phyloP scores from a whole-genome alignment of 2,329 filamentous ascomycete species.

The Cladobotryum mycophilum region DNA sequence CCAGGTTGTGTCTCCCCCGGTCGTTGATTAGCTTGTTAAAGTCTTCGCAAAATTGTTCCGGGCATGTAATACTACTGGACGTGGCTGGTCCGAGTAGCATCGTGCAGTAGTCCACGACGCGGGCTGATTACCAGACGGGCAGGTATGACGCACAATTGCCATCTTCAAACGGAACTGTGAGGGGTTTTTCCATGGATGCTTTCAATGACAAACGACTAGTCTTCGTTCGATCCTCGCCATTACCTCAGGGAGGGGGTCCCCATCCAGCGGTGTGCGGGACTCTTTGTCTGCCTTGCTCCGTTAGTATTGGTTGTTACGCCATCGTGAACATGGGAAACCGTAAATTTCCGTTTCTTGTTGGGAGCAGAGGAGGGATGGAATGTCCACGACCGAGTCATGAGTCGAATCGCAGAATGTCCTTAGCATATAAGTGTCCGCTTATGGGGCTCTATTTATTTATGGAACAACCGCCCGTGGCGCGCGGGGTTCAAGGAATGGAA shows the following conservation, averaged over 20 bases:
- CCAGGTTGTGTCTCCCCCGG: too few species aligned
- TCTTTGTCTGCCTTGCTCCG: too few species aligned
- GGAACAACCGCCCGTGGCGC: conserved; percentile 31
- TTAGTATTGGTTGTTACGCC: background rate
- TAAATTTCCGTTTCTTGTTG: conserved; percentile 7
- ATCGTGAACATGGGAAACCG: conserved; percentile 5
- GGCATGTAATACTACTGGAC: background rate
- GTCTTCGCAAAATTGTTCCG: background rate
- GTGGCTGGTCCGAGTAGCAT: conserved; percentile 3
- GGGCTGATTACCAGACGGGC: conserved; percentile 11
- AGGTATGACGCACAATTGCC: conserved; percentile 11
- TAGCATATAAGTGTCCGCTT: too few species aligned
- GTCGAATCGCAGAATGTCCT: background rate
- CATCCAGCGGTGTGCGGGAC: too few species aligned
- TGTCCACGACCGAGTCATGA: conserved; percentile 14
- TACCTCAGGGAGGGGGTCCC: too few species aligned
- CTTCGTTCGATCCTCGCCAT: too few species aligned
- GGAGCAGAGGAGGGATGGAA: background rate
- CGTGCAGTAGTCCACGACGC: conserved; percentile 10
- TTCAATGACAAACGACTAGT: too few species aligned
- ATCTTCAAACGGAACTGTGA: background rate
- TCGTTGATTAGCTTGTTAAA: conserved; percentile 7
- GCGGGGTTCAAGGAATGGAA: conserved; percentile 6
- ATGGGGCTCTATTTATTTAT: conserved; percentile 20
- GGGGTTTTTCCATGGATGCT: background rate